Base-by-base conservation (phyloP, 345 rosid genomes). In the Aquilaria sinensis region DNA sequence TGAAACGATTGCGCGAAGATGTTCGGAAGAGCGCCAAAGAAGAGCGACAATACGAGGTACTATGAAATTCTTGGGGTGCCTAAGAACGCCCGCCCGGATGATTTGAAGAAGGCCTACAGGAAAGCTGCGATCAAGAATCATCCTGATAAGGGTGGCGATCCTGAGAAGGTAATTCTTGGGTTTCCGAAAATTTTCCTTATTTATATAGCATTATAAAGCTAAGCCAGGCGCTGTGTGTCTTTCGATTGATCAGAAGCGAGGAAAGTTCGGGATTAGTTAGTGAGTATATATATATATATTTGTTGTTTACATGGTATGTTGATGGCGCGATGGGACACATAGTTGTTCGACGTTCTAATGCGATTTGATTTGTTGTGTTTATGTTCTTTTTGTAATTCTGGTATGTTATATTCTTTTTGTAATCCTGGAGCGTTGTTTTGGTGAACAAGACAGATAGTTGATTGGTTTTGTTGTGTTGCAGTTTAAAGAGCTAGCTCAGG, bases 81-180 rank as follows among this genome's bases (percentile, higher is more conserved):
- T 0, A 84, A 92, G 77, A 73, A 73, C 67, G 96, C 92, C 0
- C 53, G 87, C 1, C 96, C 62, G 9, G 98, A 92, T 9, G 97
- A 92, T 69, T 79, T 92, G 63, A 92, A 87, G 82, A 92, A 89
- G 73, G 98, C 98, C 31, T 89, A 87, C 56, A 80, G 72, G 75
- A 92, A 83, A 50, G 97, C 98, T 51, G 98, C 98, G 32, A 87
- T 92, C 68, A 89, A 87, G 77, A 89, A 92, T 56, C 98, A 92
- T 70, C 98, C 98, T 13, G 97, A 92, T 52, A 92, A 92, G 76
- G 97, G 98, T n/a, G 98, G 98, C 57, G 98, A 90, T 81, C 94
- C 98, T 12, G 97, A 88, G 70, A 90, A 90, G 89, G 97, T 90
- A 54, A 10, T 0, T 55, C 52, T 10, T 52, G 13, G 43, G 14